Evolutionary conservation across 352 stramenopile species (phyloP).

Genomic region (Globisporangium acanthophoron): DNA sequence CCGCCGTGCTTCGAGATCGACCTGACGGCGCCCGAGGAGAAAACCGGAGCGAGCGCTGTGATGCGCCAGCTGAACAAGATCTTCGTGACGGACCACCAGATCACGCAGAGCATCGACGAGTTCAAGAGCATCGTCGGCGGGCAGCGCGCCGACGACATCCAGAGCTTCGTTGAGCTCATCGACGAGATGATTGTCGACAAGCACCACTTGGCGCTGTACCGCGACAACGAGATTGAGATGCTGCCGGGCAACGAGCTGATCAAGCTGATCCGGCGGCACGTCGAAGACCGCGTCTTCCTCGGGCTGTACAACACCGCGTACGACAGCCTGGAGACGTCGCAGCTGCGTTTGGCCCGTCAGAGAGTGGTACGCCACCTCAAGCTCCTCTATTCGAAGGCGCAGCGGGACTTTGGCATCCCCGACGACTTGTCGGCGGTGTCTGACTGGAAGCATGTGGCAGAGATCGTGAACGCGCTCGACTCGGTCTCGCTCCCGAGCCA

Average conservation of each 20-base stretch:
- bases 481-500: slow-evolving; percentile 75
- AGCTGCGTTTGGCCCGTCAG: slow-evolving; percentile 27
- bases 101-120: slow-evolving; percentile 40
- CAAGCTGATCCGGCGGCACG: slow-evolving; percentile 63
- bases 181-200: slow-evolving; percentile 69
- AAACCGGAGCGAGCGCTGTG: slow-evolving; percentile 40
- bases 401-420: slow-evolving; percentile 61
- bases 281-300: slow-evolving; percentile 82
- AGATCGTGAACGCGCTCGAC: slow-evolving; percentile 61
- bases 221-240: slow-evolving; percentile 52
- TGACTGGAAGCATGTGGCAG: slow-evolving; percentile 45
- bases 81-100: slow-evolving; percentile 57
- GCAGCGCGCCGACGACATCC: slow-evolving; percentile 43
- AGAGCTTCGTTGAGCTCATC: slow-evolving; percentile 55
- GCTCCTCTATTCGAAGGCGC: slow-evolving; percentile 42
- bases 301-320: slow-evolving; percentile 50
- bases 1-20: slow-evolving; percentile 60
- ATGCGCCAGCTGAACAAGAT: slow-evolving; percentile 76
- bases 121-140: slow-evolving; percentile 48
- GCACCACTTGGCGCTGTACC: slow-evolving; percentile 57
- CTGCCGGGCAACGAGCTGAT: slow-evolving; percentile 70
- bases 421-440: slow-evolving; percentile 53
- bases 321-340: slow-evolving; percentile 38
- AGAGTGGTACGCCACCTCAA: slow-evolving; percentile 50
- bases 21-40: slow-evolving; percentile 55